Percentiles rank a stretch among this genome's conserved stretches.
Evolutionary conservation across 2,329 filamentous ascomycete genomes (phyloP).

Genomic region (Alternaria sp.): DNA sequence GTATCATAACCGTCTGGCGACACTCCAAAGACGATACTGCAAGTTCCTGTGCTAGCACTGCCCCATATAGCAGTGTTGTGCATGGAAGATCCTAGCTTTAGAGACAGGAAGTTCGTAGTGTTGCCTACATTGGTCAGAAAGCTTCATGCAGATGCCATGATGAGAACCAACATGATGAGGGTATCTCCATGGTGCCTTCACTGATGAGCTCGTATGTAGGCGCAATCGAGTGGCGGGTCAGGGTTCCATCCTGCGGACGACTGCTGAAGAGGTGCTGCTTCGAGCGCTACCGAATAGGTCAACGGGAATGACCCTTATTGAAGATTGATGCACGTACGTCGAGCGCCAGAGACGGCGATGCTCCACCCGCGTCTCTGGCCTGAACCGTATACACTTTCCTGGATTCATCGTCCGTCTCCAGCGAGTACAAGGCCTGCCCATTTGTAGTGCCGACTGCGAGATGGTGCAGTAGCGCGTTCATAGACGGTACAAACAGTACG

Average conservation of each 20-base stretch:
- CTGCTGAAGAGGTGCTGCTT: constrained; percentile 26
- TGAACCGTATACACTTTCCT: constrained; percentile 15
- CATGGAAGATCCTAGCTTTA: constrained; percentile 18
- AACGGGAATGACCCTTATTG: not conserved
- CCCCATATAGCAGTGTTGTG: constrained; percentile 26
- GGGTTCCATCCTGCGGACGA: constrained; percentile 21
- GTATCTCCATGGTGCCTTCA: constrained; percentile 25
- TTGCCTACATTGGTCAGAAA: constrained; percentile 18
- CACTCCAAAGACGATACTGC: constrained; percentile 29
- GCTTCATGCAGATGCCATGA: not conserved
- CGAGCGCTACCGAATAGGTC: constrained; percentile 12
- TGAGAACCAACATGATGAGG: constrained; percentile 23
- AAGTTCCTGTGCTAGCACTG: constrained; percentile 26
- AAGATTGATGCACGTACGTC: constrained; percentile 17
- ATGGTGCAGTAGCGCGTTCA: constrained; percentile 21
- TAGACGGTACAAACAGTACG: constrained; percentile 7
- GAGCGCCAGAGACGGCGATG: constrained; percentile 25
- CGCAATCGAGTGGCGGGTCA: constrained; percentile 24
- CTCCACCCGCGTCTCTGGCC: constrained; percentile 15
- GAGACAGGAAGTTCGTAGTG: constrained; percentile 21
- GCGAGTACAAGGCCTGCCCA: constrained; percentile 18
- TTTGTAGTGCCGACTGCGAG: constrained; percentile 25
- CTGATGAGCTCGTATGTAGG: constrained; percentile 22
- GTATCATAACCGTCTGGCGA: constrained; percentile 19
- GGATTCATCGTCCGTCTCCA: constrained; percentile 22